Base-by-base conservation (phyloP, 768 basidiomycete genomes). In the Leccinum subgranulosum region DNA sequence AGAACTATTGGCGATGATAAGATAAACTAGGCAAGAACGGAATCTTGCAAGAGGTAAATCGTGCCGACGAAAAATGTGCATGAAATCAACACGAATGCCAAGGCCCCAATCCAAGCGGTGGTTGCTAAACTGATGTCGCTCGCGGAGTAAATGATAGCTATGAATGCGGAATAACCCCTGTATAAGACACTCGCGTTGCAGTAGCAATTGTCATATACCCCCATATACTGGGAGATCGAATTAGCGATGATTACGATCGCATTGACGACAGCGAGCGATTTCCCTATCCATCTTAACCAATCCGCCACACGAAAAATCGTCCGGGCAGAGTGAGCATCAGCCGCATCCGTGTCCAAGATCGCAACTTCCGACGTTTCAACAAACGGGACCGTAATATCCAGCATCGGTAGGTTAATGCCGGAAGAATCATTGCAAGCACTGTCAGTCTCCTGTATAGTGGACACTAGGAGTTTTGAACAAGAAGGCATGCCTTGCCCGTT, bases 141-240 rank as follows among this genome's bases (percentile, higher is more conserved):
- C 2, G 11, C 0, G 6, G 1, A 4, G 1, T 50, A 17, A 2
- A 17, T 3, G 2, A 79, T 65, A 9, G 78, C 68, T 21, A 66
- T 45, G 49, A 69, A 78, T 3, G 75, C 74, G 0, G 36, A 34
- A 1, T 45, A 8, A n/a, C 69, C 65, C 61, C 63, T 58, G 0
- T 39, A 52, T 3, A 55, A 52, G 6, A 70, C 57, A 45, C 60
- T 72, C 29, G 70, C 61, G 25, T 70, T 55, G 34, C 73, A 74
- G 11, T 61, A 75, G 49, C 74, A 74, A 5, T 55, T 64, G 15
- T 63, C 46, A 43, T 61, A 74, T 8, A 66, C 50, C 27, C 64
- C 55, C 4, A 64, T 49, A 25, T 66, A 74, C 39, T 74, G 70
- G 33, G 74, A 63, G 9, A 74, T 2, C 12, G 69, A 73, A 17